Base-by-base conservation (phyloP, 176 grass and related monocot species). In the Coix lacrymajobi region DNA sequence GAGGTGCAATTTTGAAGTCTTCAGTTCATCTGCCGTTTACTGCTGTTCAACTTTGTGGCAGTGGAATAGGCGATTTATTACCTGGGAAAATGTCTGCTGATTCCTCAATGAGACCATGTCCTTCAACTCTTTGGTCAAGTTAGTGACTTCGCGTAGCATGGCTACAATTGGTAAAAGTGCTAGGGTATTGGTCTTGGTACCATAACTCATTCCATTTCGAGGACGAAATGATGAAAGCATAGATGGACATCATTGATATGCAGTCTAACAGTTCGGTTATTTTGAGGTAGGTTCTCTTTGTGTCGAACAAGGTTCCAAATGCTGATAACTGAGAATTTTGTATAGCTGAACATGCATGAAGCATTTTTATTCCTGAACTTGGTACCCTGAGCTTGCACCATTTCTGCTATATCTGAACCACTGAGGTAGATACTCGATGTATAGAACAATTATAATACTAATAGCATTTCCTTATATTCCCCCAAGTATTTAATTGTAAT, bases 201-300 rank as follows among this genome's bases (percentile, higher is more conserved):
- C 54, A 11, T 5, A 73, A 57, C 48, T 79, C 54, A 31, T 54
- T 68, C 56, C 33, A 16, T 81, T 84, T 44, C 3, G 22, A 66
- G 44, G 45, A 26, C 8, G 22, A 64, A 22, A 62, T 32, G 32
- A 40, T 13, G 52, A 66, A 81, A 76, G 26, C 56, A 45, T 60
- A 19, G 34, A 58, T 36, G 54, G 54, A 62, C 36, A 29, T 2
- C 9, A 44, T 33, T 66, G 62, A 71, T 71, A 54, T 26, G 24
- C 20, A 73, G 43, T 19, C 12, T 45, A 39, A 46, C 36, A 61
- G 69, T 36, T 7, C 22, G 29, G 19, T 78, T 54, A 65, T 30
- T 34, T 65, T 26, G 37, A 84, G 51, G 41, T 83, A 58, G 57
- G 58, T 77, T 72, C 73, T 80, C 60, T 37, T 40, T 1, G 22